Evolutionary conservation across 1,139 yeast species (phyloP).

Genomic region (Yamadazyma sp.): DNA sequence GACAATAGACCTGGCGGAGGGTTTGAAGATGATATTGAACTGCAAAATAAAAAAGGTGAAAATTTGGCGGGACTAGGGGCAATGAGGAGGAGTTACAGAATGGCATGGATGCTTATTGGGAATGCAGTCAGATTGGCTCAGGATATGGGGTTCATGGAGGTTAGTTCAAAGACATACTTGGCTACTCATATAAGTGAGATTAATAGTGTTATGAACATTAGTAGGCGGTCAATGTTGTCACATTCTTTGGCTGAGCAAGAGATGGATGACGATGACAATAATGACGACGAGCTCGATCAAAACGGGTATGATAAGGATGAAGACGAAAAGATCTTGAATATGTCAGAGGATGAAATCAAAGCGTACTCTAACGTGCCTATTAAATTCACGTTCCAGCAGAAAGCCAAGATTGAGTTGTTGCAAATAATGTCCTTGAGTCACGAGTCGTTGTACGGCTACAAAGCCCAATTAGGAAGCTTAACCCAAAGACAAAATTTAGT

Average conservation of each 20-base stretch:
- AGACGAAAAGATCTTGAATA: constrained; percentile 31
- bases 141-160: constrained; percentile 78
- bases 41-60: constrained; percentile 23
- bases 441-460: constrained; percentile 73
- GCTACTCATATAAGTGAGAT: constrained; percentile 88
- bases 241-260: constrained; percentile 67
- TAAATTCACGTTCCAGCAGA: constrained; percentile 60
- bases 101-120: constrained; percentile 94
- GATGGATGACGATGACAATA: constrained; percentile 45
- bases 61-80: constrained; percentile 78
- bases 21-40: constrained; percentile 15
- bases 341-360: constrained; percentile 41
- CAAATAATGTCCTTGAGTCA: constrained; percentile 82
- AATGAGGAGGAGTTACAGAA: constrained; percentile 79
- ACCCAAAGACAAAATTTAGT: constrained; percentile 70
- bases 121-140: constrained; percentile 84
- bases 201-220: constrained; percentile 68
- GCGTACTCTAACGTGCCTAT: constrained; percentile 27
- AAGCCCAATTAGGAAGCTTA: constrained; percentile 53
- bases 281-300: constrained; percentile 32
- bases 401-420: constrained; percentile 75
- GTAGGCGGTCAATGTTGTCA: constrained; percentile 66
- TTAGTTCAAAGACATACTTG: constrained; percentile 68
- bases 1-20: constrained; percentile 22
- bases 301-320: constrained; percentile 25